Conservation (phyloP, 306 rosid genomes). For the Erythrophleum fordii region DNA sequence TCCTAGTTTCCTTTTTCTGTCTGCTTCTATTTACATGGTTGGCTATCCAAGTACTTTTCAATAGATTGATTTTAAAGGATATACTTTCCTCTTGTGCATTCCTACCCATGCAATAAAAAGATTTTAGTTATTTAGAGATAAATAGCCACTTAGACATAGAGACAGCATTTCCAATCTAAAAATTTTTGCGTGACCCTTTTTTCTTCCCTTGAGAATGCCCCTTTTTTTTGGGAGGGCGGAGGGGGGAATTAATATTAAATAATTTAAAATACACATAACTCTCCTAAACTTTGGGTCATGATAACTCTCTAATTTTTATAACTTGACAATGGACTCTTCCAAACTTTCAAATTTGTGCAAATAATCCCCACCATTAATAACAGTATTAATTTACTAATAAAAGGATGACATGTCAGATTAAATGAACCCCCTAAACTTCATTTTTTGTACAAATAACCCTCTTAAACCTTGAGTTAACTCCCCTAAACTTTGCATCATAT, state of each 20-base stretch:
- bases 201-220: background rate
- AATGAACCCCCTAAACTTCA: too few species aligned
- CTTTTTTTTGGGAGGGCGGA: background rate
- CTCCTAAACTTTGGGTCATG: too few species aligned
- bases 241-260: background rate
- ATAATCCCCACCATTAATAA: too few species aligned
- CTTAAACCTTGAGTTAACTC: too few species aligned
- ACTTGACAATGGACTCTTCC: too few species aligned
- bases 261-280: too few species aligned
- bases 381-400: too few species aligned
- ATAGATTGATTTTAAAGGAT: background rate
- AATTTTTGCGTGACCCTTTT: background rate
- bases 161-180: background rate
- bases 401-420: too few species aligned
- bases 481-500: too few species aligned
- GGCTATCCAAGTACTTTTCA: background rate
- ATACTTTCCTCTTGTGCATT: background rate
- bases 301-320: too few species aligned
- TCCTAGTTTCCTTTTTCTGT: background rate
- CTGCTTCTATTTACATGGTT: background rate
- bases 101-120: background rate
- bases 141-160: background rate
- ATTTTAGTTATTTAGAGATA: background rate
- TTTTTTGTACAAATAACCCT: too few species aligned
- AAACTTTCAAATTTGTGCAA: too few species aligned